These are phyloP conservation scores for Colletotrichum acutatum DNA, from an alignment of 2,329 filamentous ascomycete genomes.

Conservation along the genomic window DNA sequence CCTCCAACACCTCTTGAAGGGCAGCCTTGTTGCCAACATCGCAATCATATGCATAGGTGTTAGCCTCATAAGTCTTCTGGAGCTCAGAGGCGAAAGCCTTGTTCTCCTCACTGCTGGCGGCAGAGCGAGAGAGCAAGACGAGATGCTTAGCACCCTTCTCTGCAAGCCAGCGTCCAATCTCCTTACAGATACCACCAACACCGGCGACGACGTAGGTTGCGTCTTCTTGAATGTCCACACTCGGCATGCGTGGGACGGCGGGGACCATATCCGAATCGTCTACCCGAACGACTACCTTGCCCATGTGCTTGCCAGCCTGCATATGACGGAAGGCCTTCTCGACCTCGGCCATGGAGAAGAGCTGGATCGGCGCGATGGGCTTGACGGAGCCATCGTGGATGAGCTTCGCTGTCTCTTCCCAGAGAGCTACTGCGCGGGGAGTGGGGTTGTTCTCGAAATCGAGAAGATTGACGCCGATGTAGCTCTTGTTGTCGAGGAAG, in stretches of 20 bases:
- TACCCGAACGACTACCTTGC: slow-evolving; percentile 47
- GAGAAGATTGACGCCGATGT: slow-evolving; percentile 56
- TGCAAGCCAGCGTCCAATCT: slow-evolving; percentile 42
- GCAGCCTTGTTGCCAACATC: slow-evolving; percentile 21
- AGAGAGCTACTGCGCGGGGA: slow-evolving; percentile 41
- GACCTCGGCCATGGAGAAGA: slow-evolving; percentile 39
- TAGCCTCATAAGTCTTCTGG: not conserved
- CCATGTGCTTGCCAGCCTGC: slow-evolving; percentile 50
- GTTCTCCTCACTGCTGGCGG: slow-evolving; percentile 29
- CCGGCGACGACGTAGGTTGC: slow-evolving; percentile 31
- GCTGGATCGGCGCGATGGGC: slow-evolving; percentile 44
- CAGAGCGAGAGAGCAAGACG: slow-evolving; percentile 43
- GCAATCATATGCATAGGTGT: slow-evolving; percentile 29
- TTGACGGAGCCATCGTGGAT: slow-evolving; percentile 37
- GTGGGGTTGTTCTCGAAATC: slow-evolving; percentile 38
- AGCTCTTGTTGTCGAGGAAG: slow-evolving; percentile 57
- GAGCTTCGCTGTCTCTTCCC: slow-evolving; percentile 35
- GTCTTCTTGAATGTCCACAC: slow-evolving; percentile 2
- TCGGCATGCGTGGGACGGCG: slow-evolving; percentile 10
- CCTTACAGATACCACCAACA: slow-evolving; percentile 28
- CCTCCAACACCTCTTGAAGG: slow-evolving; percentile 7
- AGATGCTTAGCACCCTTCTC: slow-evolving; percentile 44
- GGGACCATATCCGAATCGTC: slow-evolving; percentile 16
- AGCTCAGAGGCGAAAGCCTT: slow-evolving; percentile 21
- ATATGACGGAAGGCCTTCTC: slow-evolving; percentile 49